A percentile compares a stretch with the other conserved stretches of the same genome.
phyloP scores from a whole-genome alignment of 768 basidiomycete genomes.

The Boletus rex-veris region DNA sequence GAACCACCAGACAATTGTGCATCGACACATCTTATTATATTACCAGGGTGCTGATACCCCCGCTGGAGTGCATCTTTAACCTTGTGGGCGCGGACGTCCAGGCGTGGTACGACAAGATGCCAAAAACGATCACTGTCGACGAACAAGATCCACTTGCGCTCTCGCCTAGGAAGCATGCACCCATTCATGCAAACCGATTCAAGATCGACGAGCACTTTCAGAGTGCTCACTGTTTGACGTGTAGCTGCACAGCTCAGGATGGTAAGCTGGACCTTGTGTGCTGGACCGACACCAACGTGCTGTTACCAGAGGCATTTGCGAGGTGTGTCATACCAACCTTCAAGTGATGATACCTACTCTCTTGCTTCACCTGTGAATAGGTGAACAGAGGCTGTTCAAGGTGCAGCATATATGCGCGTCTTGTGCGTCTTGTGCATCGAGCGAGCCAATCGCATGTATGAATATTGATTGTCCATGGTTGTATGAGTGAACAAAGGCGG shows the following conservation, averaged over 20 bases:
- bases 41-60: conserved; percentile 78
- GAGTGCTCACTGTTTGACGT: conserved; percentile 58
- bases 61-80: conserved; percentile 86
- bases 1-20: conserved; percentile 49
- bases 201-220: conserved; percentile 77
- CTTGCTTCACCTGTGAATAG: too few relatives aligned
- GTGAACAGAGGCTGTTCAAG: too few relatives aligned
- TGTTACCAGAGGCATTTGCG: too few relatives aligned
- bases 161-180: conserved; percentile 36
- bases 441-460: conserved; percentile 32
- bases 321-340: too few relatives aligned
- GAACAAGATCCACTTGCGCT: conserved; percentile 33
- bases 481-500: conserved; percentile 64
- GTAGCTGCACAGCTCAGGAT: too few relatives aligned
- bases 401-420: too few relatives aligned
- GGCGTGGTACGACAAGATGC: conserved; percentile 7
- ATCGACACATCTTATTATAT: conserved; percentile 94
- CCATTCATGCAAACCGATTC: conserved; percentile 33
- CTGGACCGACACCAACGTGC: too few relatives aligned
- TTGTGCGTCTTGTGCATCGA: conserved; percentile 42
- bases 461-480: conserved; percentile 86
- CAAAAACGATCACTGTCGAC: conserved; percentile 27
- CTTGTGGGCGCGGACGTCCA: conserved; percentile 34
- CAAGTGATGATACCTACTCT: too few relatives aligned
- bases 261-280: too few relatives aligned